Percentiles rank a stretch among this genome's conserved stretches.
Conservation (phyloP, 257 asterid species). For the Solanum chiquidenum region DNA sequence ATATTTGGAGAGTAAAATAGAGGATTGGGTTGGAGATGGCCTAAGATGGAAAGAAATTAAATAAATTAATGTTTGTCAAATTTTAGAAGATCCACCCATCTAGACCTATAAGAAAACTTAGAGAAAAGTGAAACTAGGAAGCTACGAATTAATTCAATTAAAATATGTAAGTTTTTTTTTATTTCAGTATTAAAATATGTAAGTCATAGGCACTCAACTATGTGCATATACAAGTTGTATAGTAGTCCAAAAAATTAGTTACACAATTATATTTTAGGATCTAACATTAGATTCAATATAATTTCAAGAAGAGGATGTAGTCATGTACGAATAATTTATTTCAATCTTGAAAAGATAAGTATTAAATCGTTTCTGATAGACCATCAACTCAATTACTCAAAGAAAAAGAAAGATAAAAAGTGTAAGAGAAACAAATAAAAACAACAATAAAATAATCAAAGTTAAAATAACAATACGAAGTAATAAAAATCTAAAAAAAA, state of each 20-base stretch:
- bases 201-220: neutral
- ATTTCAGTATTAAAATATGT: neutral
- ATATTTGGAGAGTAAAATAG: no score
- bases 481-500: no score
- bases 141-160: neutral
- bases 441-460: no score
- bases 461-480: no score
- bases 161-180: neutral
- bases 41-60: neutral
- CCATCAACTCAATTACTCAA: no score
- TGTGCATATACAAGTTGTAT: neutral
- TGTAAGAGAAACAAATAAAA: no score
- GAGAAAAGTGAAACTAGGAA: neutral
- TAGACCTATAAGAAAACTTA: neutral
- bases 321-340: no score
- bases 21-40: no score
- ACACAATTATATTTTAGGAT: neutral
- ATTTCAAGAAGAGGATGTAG: neutral
- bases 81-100: neutral
- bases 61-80: neutral
- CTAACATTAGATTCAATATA: neutral
- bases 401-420: no score
- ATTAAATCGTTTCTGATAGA: no score
- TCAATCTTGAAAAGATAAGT: no score
- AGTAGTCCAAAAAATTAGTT: neutral